Base-by-base conservation (phyloP, 257 asterid species). In the Solanum ossicruentum region DNA sequence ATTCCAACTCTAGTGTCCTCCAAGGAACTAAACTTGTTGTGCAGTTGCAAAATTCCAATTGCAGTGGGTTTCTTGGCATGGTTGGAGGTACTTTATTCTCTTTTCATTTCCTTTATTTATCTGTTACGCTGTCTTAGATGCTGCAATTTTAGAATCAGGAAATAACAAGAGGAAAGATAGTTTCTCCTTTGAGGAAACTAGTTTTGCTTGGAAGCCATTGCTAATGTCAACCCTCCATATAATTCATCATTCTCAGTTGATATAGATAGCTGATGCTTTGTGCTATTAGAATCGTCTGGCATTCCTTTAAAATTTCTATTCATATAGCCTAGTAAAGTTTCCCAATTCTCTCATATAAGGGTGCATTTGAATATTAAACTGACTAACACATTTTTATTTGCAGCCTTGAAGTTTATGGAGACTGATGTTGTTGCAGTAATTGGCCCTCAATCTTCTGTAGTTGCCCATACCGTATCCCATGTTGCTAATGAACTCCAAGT, bases 1-100 rank as follows among this genome's bases (percentile, higher is more conserved):
- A 97, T 87, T 85, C 93, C 63, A 72, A 97, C 86, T 88, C 97
- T 1, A 90, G 88, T 71, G 89, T 95, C 81, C 98, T 97, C 86
- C 86, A 18, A 1, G 97, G 94, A 58, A 92, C 98, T 17, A 83
- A 88, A 87, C 91, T 97, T 45, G 82, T 87, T 32, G 87, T 94
- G 56, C 80, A 73, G 36, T 85, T 89, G 87, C 89, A 82, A 61
- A 86, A 90, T 85, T 88, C 98, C 87, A 95, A 94, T 77, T 96
- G 98, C 97, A 93, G 93, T 90, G 98, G 98, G 9, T 96, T 96
- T 88, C 88, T 93, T 86, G 98, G 99, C 89, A 86, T 94, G 95
- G 80, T 92, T 84, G 94, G 94, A 92, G 99, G 99, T 95, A 89
- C 61, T 36, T 84, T 71, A 32, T 70, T 49, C 52, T 52, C 58